Conservation (phyloP, 169 alveolate genomes). For the Plasmodium chabaudi region DNA sequence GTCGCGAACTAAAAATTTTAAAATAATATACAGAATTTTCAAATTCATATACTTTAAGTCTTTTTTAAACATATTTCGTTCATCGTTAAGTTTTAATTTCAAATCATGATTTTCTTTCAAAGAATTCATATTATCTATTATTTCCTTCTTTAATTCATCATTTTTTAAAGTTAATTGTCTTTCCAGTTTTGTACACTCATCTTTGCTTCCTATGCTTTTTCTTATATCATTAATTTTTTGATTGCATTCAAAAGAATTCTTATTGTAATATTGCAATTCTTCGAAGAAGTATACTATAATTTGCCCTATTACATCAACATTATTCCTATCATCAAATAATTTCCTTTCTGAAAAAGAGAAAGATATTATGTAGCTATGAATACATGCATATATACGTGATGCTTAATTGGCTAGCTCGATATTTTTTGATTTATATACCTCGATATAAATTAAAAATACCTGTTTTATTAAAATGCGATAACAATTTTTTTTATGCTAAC, state of each 20-base stretch:
- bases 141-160: constrained; percentile 71
- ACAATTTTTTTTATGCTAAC: too few species aligned
- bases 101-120: constrained; percentile 50
- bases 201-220: constrained; percentile 51
- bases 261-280: constrained; percentile 47
- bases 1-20: constrained; percentile 25
- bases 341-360: constrained; percentile 25
- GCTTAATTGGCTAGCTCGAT: neutral
- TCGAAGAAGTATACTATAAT: constrained; percentile 26
- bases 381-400: constrained; percentile 9
- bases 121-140: constrained; percentile 66
- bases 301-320: constrained; percentile 47
- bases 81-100: constrained; percentile 64
- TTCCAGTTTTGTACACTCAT: constrained; percentile 39
- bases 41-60: constrained; percentile 35
- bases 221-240: constrained; percentile 62
- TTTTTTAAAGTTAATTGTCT: constrained; percentile 61
- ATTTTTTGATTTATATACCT: neutral
- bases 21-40: constrained; percentile 34
- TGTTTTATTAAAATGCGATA: too few species aligned
- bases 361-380: neutral
- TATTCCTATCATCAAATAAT: constrained; percentile 41
- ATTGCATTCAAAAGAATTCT: constrained; percentile 56
- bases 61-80: constrained; percentile 60
- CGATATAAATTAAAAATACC: too few species aligned